Evolutionary conservation across 2,329 filamentous ascomycete genomes (phyloP).

Genomic region (Decorospora gaudefroyi): DNA sequence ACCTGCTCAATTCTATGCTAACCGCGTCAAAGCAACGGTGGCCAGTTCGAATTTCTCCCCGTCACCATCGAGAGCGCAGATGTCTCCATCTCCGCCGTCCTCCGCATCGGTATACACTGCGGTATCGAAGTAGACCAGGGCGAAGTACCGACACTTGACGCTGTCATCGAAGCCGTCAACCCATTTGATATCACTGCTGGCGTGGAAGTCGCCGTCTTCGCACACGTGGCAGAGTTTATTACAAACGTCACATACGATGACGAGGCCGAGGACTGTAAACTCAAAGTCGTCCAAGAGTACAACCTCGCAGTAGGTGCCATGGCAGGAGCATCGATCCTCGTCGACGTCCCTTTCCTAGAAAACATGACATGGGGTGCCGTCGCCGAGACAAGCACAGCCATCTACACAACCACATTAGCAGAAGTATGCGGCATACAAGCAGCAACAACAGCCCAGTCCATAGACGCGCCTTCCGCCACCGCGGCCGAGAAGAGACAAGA

Average conservation of each 20-base stretch:
- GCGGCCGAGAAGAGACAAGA: slow-evolving; percentile 24
- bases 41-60: slow-evolving; percentile 61
- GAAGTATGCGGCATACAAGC: slow-evolving; percentile 50
- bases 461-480: slow-evolving; percentile 6
- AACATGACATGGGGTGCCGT: slow-evolving; percentile 57
- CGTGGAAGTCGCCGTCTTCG: slow-evolving; percentile 56
- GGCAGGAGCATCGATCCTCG: slow-evolving; percentile 58
- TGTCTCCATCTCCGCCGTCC: slow-evolving; percentile 53
- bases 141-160: not conserved
- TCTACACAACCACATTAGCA: slow-evolving; percentile 59
- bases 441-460: slow-evolving; percentile 4
- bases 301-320: slow-evolving; percentile 58
- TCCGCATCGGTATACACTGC: slow-evolving; percentile 55
- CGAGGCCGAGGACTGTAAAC: slow-evolving; percentile 49
- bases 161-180: slow-evolving; percentile 1
- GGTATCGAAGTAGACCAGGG: slow-evolving; percentile 38
- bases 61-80: slow-evolving; percentile 56
- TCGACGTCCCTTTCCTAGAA: slow-evolving; percentile 32
- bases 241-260: slow-evolving; percentile 56
- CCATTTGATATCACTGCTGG: slow-evolving; percentile 48
- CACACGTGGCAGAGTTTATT: slow-evolving; percentile 59
- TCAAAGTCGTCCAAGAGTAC: slow-evolving; percentile 57
- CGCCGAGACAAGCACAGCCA: slow-evolving; percentile 53
- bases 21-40: slow-evolving; percentile 52
- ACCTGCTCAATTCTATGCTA: not conserved